A percentile compares a stretch with the other conserved stretches of the same genome.
Evolutionary conservation across 495 filamentous ascomycete species (phyloP).

Genomic region (Aspergillus haitiensis): DNA sequence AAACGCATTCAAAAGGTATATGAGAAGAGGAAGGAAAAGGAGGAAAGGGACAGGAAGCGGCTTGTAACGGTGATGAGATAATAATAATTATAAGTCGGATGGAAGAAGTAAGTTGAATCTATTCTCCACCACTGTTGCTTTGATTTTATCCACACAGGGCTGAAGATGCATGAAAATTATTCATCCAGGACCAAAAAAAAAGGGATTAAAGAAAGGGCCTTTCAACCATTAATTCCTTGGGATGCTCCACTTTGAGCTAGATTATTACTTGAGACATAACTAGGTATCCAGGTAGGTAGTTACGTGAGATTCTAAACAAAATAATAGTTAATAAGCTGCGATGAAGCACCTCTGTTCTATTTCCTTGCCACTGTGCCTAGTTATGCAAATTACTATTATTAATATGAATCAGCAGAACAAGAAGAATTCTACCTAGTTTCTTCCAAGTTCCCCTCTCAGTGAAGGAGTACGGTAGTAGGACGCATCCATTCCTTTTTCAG

Average conservation of each 20-base stretch:
- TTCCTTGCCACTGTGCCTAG: neutral
- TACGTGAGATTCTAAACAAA: too few species aligned
- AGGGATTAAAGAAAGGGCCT: neutral
- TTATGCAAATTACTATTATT: neutral
- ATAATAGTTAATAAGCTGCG: too few species aligned
- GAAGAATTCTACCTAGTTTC: too few species aligned
- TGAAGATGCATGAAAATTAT: neutral
- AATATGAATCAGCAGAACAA: neutral
- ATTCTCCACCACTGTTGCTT: too few species aligned
- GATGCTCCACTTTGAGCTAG: neutral
- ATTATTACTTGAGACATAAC: neutral
- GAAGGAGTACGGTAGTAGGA: neutral
- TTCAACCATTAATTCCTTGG: neutral
- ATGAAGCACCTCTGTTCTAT: too few species aligned
- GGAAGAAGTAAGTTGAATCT: too few species aligned
- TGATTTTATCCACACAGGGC: slow-evolving; percentile 6
- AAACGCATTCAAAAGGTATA: neutral
- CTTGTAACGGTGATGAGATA: slow-evolving; percentile 1
- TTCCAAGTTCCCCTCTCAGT: neutral
- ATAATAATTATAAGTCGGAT: neutral
- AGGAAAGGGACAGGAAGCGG: neutral
- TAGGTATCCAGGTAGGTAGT: neutral
- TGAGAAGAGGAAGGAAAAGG: neutral
- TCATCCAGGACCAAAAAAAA: slow-evolving; percentile 1
- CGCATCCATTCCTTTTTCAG: neutral